phyloP scores from a whole-genome alignment of 371 early-diverging fungal species.

The Lichtheimia ramosa region DNA sequence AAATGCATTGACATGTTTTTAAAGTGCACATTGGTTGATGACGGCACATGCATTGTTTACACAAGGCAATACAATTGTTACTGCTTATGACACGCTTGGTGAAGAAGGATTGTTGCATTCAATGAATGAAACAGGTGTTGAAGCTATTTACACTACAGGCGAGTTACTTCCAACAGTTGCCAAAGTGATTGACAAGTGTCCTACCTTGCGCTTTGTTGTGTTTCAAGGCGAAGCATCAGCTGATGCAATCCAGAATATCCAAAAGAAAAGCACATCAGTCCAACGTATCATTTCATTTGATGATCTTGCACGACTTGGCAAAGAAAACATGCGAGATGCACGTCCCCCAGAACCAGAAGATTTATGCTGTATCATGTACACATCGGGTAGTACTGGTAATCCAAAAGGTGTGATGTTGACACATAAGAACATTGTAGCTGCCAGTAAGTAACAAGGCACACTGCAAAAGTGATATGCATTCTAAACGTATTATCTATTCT shows the following conservation, averaged over 20 bases:
- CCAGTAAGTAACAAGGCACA: constrained; percentile 40
- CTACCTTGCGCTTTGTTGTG: constrained; percentile 71
- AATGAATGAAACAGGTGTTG: constrained; percentile 83
- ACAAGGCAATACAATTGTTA: constrained; percentile 77
- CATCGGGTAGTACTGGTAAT: constrained; percentile 92
- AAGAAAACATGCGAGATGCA: constrained; percentile 59
- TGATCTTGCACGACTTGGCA: constrained; percentile 65
- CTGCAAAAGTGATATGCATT: not conserved
- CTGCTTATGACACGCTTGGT: constrained; percentile 90
- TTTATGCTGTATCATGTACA: constrained; percentile 93
- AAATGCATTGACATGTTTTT: not conserved
- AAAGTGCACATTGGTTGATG: constrained; percentile 73
- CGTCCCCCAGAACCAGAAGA: constrained; percentile 73
- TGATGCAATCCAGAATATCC: constrained; percentile 38
- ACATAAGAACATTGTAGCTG: constrained; percentile 85
- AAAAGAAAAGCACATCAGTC: constrained; percentile 12
- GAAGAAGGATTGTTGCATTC: constrained; percentile 83
- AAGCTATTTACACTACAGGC: constrained; percentile 78
- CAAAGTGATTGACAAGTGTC: constrained; percentile 59
- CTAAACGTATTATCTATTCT: constrained; percentile 3
- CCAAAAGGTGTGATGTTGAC: constrained; percentile 90
- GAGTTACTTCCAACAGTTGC: constrained; percentile 76
- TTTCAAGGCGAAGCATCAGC: constrained; percentile 72
- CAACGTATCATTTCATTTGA: constrained; percentile 38
- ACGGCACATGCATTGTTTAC: constrained; percentile 70